These are phyloP conservation scores for Fraxinus americana DNA, from an alignment of 257 asterid species.

Conservation along the genomic window DNA sequence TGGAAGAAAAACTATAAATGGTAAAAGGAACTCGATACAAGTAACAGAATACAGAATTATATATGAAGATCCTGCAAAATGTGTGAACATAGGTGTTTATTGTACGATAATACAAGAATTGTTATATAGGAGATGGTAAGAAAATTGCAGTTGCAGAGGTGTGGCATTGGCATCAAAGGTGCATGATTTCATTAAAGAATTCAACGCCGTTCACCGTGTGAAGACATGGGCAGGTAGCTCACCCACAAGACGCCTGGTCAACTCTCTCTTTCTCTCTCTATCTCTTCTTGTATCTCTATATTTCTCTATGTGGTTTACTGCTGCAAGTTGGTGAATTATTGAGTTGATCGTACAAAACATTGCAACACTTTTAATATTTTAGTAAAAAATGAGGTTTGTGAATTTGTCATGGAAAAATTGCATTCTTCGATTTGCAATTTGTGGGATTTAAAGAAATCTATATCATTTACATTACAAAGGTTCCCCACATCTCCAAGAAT, in stretches of 20 bases:
- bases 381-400: slow-evolving; percentile 28
- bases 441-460: slow-evolving; percentile 22
- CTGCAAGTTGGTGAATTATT: slow-evolving; percentile 23
- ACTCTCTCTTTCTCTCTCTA: slow-evolving; percentile 32
- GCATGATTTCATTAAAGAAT: slow-evolving; percentile 80
- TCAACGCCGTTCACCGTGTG: slow-evolving; percentile 97
- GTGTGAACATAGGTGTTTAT: slow-evolving; percentile 9
- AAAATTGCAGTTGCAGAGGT: slow-evolving; percentile 6
- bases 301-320: slow-evolving; percentile 14
- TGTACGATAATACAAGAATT: slow-evolving; percentile 29
- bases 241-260: slow-evolving; percentile 87
- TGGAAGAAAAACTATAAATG: neutral
- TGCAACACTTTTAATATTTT: neutral
- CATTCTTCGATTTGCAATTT: neutral
- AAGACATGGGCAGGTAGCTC: slow-evolving; percentile 71
- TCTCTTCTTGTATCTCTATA: neutral
- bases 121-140: slow-evolving; percentile 28
- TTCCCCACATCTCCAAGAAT: slow-evolving; percentile 22
- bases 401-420: slow-evolving; percentile 27
- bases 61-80: neutral
- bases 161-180: slow-evolving; percentile 45
- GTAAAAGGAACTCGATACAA: neutral
- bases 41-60: neutral
- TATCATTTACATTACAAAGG: slow-evolving; percentile 37
- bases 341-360: slow-evolving; percentile 33